phyloP scores from a whole-genome alignment of 345 rosid genomes.

The Citrus hindsii region DNA sequence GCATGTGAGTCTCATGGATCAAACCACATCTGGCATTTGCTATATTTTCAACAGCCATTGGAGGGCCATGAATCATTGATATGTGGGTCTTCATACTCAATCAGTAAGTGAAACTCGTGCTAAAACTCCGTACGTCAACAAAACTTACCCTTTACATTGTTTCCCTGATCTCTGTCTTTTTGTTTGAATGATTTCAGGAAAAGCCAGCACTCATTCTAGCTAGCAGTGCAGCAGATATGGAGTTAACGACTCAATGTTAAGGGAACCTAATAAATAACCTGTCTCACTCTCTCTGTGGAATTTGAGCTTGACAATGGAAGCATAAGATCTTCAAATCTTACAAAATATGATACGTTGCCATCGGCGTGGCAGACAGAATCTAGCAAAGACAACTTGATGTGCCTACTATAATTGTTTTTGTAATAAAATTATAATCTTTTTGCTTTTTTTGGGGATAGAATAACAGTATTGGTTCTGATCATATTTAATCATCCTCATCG shows the following conservation, averaged over 20 bases:
- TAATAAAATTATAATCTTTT: background rate
- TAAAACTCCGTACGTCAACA: background rate
- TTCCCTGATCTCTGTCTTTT: background rate
- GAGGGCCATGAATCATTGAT: background rate
- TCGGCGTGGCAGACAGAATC: constrained; percentile 42
- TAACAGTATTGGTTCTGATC: background rate
- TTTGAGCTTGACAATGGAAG: background rate
- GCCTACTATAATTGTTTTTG: constrained; percentile 13
- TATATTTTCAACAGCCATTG: background rate
- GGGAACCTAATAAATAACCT: background rate
- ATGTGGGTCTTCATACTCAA: background rate
- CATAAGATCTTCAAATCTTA: background rate
- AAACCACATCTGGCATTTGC: constrained; percentile 2
- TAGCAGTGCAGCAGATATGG: background rate
- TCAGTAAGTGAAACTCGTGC: background rate
- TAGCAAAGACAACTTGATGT: constrained; percentile 17
- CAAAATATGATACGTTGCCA: constrained; percentile 13
- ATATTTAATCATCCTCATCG: background rate
- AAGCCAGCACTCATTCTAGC: background rate
- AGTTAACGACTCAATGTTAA: background rate
- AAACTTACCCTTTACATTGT: background rate
- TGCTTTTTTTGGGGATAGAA: too few relatives aligned
- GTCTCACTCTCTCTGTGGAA: background rate
- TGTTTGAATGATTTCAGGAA: background rate
- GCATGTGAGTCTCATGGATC: background rate